Base-by-base conservation (phyloP, 352 stramenopile genomes). In the Globisporangium megalacanthum region DNA sequence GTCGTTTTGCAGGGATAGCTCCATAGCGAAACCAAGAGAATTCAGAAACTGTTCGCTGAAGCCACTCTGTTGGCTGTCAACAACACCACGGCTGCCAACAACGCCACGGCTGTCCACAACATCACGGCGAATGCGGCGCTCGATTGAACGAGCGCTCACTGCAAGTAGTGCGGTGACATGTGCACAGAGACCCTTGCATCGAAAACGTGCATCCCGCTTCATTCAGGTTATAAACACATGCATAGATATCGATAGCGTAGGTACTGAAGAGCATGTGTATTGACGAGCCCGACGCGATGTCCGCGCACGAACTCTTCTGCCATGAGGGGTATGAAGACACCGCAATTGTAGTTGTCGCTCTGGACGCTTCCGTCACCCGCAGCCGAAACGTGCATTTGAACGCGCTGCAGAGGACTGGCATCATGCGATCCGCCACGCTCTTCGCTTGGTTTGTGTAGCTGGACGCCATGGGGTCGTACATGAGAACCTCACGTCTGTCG, bases 331-430 rank as follows among this genome's bases (percentile, higher is more conserved):
- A 51, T 14, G 29, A 51, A 51, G 22, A 51, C 46, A 7, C 20
- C 20, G 20, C 46, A 51, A 25, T 51, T 51, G 46, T 51, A 51
- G 7, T 51, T 51, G 22, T 39, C 46, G 22, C 29, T 11, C 9
- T 51, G 46, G 20, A 36, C 33, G 33, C 33, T 9, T 37, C 33
- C 42, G 42, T 48, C 6, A 20, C 25, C 3, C 7, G 2, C 13
- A 48, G 42, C 42, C 20, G 33, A 37, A 37, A 37, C 8, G 33
- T 20, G 17, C 14, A 48, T 14, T 13, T n/a, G 42, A 48, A 20
- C n/a, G 5, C n/a, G 42, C 42, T 48, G 17, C 14, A 48, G 13
- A 20, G 15, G 7, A 19, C 14, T n/a, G 17, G n/a, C 33, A 37
- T 37, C 8, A 37, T 4, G 33, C 33, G 33, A 4, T 37, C 9